Base-by-base conservation (phyloP, 805 yeast species). In the Zygosaccharomyces lentus region DNA sequence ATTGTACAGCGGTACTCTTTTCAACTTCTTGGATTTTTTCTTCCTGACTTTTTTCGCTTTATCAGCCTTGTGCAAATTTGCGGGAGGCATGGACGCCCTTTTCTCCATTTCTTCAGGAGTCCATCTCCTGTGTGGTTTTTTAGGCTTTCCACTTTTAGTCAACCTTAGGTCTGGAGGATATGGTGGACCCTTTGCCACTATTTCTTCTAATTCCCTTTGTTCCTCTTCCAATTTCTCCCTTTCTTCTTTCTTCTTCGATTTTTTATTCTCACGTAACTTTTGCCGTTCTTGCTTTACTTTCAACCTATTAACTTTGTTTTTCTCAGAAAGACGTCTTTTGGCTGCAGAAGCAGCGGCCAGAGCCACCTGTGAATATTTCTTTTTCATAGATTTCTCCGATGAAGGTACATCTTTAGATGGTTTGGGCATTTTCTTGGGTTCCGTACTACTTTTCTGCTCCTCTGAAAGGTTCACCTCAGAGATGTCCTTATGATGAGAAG, bases 131-230 rank as follows among this genome's bases (percentile, higher is more conserved):
- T 62, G 62, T 3, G 68, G 67, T 37, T 57, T 62, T 45, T 62
- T 64, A 13, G 68, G 67, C 37, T 49, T 52, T 12, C 68, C 67
- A 37, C 55, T 57, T 45, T 62, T 61, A 1, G 66, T 62, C 25
- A 62, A 34, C 23, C 66, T 49, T 37, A 64, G 34, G 46, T 59
- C 62, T 3, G 53, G 38, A 16, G 68, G 67, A 49, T 64, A 62
- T 15, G 68, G 68, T 13, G 68, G 64, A 6, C 68, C 68, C 30
- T 45, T 56, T 2, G 66, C 58, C 9, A 62, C 67, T 23, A 62
- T 58, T 13, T 52, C 59, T 38, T 56, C 61, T 12, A 65, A 48
- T 44, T 61, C 65, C 36, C 55, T 60, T 41, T 56, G 49, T 34
- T 62, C 66, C 17, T 27, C 38, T 26, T 54, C 60, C 13, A 42